Base-by-base conservation (phyloP, 345 rosid genomes). In the Melaleuca quinquenervia region DNA sequence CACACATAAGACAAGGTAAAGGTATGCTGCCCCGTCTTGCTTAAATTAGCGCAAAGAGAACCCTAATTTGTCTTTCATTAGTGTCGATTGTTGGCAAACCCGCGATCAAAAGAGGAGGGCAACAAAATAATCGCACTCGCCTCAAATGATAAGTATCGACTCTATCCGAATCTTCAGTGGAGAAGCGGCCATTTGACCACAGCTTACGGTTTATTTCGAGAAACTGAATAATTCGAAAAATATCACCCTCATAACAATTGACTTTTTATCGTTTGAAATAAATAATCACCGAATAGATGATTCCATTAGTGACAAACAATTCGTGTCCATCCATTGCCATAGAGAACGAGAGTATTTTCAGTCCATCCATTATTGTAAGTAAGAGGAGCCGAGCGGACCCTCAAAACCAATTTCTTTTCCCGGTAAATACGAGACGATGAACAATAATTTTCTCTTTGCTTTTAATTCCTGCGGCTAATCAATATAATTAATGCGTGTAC, bases 181-280 rank as follows among this genome's bases (percentile, higher is more conserved):
- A 27, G 32, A 60, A 13, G 36, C n/a, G 70, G 70, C 6, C 8
- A 45, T 70, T 32, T 32, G 12, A 64, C 78, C 44, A 64, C 78
- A 8, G 45, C 16, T 8, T 32, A 64, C 24, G 6, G 8, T 11
- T 26, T 26, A 2, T 56, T 24, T 56, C 11, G 7, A n/a, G 6
- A 1, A 11, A 0, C 11, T 56, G 2, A 56, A 26, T 56, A 10
- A 26, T 26, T 56, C 11, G 1, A 26, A 56, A 56, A 11, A 5
- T 0, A 13, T 6, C 24, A 12, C 24, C 0, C 7, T 5, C 11
- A 56, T 24, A 0, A 12, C 3, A 5, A 50, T 50, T 5, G 3
- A n/a, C n/a, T 3, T 11, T 12, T 3, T 50, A 12, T 3, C 15
- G 14, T 4, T 50, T 11, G 15, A 50, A 50, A 11, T 50, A 26